Evolutionary conservation across 169 alveolate species (phyloP), one percentile per base, ranked within the genome.

Genomic region (Plasmodium vinckei): DNA sequence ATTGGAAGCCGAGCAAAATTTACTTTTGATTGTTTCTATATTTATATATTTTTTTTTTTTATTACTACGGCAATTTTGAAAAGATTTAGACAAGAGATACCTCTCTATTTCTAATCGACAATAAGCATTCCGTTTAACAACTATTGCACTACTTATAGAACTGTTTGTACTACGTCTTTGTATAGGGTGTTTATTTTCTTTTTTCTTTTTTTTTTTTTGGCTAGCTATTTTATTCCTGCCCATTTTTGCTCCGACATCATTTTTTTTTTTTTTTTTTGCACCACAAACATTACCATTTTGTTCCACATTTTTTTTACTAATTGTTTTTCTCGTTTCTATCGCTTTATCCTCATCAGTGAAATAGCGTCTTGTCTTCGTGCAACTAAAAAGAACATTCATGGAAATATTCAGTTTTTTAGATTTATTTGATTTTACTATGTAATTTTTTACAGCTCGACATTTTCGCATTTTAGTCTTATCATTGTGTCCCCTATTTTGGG

Each of bases 211-310:
- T 51, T 10, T 0, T 13, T 57, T 59, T n/a, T 42, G 23, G 33
- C 15, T 6, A 13, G 19, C 27, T 25, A 42, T 73, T 73, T 57
- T 33, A 25, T 42, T 47, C 56, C 7, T 13, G 4, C 12, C 47
- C n/a, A 5, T 47, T n/a, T 7, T 9, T 51, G 9, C 25, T 19
- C 25, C 33, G 49, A 2, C 9, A n/a, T 15, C 12, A 27, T 15
- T 51, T 70, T 70, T 12, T 9, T 67, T 15, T 67, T 7, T 42
- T 42, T 67, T 23, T 67, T 44, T 44, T 67, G 42, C 5, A 5
- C 5, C 42, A 33, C 42, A 33, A 33, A 33, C 5, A 33, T 33
- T 33, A 33, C 42, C 7, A 33, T 33, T 33, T 33, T 4, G 7
- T 33, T 33, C 42, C 42, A 0, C 42, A 4, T 7, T 33, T 3